Percentiles rank a stretch among this genome's conserved stretches.
Evolutionary conservation across 441 rosid species (phyloP).

Genomic region (Melastoma candidum): DNA sequence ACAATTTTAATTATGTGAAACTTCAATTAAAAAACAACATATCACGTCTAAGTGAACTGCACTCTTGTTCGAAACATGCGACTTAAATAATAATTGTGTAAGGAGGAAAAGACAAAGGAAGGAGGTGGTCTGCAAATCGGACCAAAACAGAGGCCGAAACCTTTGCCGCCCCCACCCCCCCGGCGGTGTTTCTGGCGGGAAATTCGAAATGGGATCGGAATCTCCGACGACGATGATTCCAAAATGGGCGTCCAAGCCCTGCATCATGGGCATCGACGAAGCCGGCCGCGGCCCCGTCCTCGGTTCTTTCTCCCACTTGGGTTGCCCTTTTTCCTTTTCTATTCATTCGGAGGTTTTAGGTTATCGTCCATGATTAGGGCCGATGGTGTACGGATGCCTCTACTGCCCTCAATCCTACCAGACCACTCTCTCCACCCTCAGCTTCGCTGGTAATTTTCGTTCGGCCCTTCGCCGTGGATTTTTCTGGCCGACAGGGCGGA

Average conservation of each 20-base stretch:
- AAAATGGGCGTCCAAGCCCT: slow-evolving; percentile 64
- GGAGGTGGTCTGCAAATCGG: too few relatives aligned
- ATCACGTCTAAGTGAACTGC: too few relatives aligned
- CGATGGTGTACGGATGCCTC: slow-evolving; percentile 93
- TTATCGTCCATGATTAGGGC: slow-evolving; percentile 30
- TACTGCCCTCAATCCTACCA: slow-evolving; percentile 68
- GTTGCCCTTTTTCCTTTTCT: not conserved
- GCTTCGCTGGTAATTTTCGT: slow-evolving; percentile 49
- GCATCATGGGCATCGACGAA: slow-evolving; percentile 91
- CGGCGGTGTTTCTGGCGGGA: too few relatives aligned
- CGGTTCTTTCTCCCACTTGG: slow-evolving; percentile 23
- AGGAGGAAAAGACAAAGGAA: too few relatives aligned
- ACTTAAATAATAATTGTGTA: too few relatives aligned
- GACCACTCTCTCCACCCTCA: slow-evolving; percentile 66
- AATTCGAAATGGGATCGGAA: slow-evolving; percentile 36
- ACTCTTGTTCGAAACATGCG: too few relatives aligned
- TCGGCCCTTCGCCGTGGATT: not conserved
- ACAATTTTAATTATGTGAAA: too few relatives aligned
- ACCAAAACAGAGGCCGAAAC: too few relatives aligned
- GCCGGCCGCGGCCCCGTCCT: slow-evolving; percentile 95
- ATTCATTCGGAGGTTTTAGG: not conserved
- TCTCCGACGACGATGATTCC: slow-evolving; percentile 23
- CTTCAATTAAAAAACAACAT: too few relatives aligned
- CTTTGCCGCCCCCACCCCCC: too few relatives aligned
- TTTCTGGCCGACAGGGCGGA: not conserved